Conservation (phyloP, 345 rosid species). For the Raphanus raphanistrum region DNA sequence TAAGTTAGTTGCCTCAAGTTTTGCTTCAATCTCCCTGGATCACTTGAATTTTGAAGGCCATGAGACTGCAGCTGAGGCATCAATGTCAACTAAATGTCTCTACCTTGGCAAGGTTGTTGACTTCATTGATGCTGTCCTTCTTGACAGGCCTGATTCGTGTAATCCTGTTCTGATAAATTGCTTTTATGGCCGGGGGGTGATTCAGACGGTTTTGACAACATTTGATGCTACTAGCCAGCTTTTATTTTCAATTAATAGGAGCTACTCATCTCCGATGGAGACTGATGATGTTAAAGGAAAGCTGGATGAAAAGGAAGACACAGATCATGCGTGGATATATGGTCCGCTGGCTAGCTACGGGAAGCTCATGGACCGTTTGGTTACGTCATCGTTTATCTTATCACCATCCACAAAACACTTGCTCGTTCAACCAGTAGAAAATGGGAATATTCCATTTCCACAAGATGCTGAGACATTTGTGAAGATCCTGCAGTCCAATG, state of each 20-base stretch:
- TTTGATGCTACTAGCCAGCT: constrained; percentile 95
- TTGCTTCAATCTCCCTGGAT: constrained; percentile 75
- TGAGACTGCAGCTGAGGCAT: constrained; percentile 53
- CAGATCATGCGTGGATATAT: constrained; percentile 81
- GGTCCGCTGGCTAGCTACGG: constrained; percentile 92
- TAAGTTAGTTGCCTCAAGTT: constrained; percentile 72
- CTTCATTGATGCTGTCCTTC: constrained; percentile 78
- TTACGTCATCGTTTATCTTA: constrained; percentile 81
- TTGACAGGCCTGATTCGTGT: constrained; percentile 89
- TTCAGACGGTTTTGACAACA: constrained; percentile 82
- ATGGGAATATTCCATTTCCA: constrained; percentile 68
- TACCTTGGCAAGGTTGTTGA: constrained; percentile 92
- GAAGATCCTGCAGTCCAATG: constrained; percentile 91
- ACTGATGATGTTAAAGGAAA: constrained; percentile 68
- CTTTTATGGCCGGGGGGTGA: constrained; percentile 75
- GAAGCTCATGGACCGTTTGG: constrained; percentile 91
- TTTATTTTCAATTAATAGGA: constrained; percentile 67
- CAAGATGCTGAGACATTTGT: constrained; percentile 88
- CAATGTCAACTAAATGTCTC: constrained; percentile 85
- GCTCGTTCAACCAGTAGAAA: constrained; percentile 70
- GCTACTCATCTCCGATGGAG: constrained; percentile 84
- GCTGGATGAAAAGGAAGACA: constrained; percentile 66
- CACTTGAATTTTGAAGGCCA: constrained; percentile 80
- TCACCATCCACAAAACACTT: constrained; percentile 87
- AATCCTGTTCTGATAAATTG: constrained; percentile 80